These are phyloP conservation scores for Suillus fuscotomentosus DNA, from an alignment of 768 basidiomycete genomes.

Conservation along the genomic window DNA sequence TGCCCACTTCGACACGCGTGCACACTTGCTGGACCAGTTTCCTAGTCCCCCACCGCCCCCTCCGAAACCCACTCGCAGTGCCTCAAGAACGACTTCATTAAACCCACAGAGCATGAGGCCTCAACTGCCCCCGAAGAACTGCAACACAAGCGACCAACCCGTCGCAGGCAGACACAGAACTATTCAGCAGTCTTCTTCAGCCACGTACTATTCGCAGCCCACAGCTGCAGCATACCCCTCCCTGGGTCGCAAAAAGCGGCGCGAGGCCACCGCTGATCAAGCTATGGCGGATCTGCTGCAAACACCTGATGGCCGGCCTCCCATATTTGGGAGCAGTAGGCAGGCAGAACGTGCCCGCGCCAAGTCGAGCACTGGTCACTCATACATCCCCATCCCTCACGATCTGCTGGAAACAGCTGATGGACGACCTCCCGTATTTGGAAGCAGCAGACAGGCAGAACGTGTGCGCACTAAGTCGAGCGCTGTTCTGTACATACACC, in stretches of 20 bases:
- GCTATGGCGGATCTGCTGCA: background rate
- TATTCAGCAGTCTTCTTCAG: background rate
- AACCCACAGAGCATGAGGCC: too few relatives aligned
- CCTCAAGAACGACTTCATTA: too few relatives aligned
- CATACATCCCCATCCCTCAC: background rate
- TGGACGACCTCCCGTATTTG: too few relatives aligned
- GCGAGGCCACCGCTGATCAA: slow-evolving; percentile 3
- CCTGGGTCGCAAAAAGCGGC: background rate
- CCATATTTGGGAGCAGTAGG: slow-evolving; percentile 8
- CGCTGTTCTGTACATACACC: too few relatives aligned
- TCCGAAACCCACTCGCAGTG: slow-evolving; percentile 1
- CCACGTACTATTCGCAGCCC: background rate
- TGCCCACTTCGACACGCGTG: background rate
- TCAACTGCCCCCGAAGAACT: too few relatives aligned
- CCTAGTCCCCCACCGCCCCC: slow-evolving; percentile 9
- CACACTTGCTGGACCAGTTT: slow-evolving; percentile 9
- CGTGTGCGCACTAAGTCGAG: too few relatives aligned
- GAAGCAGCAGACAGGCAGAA: too few relatives aligned
- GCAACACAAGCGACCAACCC: too few relatives aligned
- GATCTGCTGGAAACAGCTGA: too few relatives aligned
- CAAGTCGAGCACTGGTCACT: background rate
- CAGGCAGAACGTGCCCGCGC: slow-evolving; percentile 5
- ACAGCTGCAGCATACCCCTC: slow-evolving; percentile 1
- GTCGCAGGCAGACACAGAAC: background rate
- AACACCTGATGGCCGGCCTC: background rate